phyloP scores from a whole-genome alignment of 306 rosid species.

The Lupinus albus region DNA sequence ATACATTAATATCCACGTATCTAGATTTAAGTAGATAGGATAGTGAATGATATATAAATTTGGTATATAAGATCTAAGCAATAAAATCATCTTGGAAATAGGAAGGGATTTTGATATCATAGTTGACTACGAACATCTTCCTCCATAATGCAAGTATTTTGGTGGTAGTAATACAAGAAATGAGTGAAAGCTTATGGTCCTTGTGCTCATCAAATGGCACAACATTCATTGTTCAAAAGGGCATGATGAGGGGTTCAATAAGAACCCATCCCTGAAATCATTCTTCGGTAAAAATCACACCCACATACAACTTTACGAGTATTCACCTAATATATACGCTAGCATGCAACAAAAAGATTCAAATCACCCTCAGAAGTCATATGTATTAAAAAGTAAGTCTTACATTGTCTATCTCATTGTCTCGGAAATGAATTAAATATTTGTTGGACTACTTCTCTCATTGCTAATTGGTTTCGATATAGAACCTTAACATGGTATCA shows the following conservation, averaged over 20 bases:
- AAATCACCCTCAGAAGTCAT: slow-evolving; percentile 38
- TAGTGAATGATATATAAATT: too few relatives aligned
- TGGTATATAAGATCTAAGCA: too few relatives aligned
- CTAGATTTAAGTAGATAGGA: too few relatives aligned
- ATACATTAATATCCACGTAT: too few relatives aligned
- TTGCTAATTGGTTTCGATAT: too few relatives aligned
- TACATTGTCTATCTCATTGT: too few relatives aligned
- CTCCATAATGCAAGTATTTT: slow-evolving; percentile 48
- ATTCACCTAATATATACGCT: slow-evolving; percentile 8
- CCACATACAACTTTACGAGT: neutral
- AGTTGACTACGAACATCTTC: slow-evolving; percentile 64
- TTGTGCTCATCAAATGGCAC: slow-evolving; percentile 57
- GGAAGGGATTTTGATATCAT: slow-evolving; percentile 54
- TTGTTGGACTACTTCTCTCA: too few relatives aligned
- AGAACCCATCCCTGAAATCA: slow-evolving; percentile 24
- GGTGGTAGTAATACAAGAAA: slow-evolving; percentile 63
- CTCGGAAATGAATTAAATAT: too few relatives aligned
- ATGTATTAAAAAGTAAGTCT: too few relatives aligned
- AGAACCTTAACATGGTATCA: too few relatives aligned
- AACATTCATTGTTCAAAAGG: slow-evolving; percentile 54
- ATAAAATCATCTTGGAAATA: slow-evolving; percentile 51
- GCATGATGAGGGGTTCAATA: slow-evolving; percentile 48
- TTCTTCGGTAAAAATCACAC: slow-evolving; percentile 34
- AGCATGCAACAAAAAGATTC: slow-evolving; percentile 32
- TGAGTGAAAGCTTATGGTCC: slow-evolving; percentile 69